Evolutionary conservation across 2,329 filamentous ascomycete species (phyloP).

Genomic region (Gaeumannomyces sp.): DNA sequence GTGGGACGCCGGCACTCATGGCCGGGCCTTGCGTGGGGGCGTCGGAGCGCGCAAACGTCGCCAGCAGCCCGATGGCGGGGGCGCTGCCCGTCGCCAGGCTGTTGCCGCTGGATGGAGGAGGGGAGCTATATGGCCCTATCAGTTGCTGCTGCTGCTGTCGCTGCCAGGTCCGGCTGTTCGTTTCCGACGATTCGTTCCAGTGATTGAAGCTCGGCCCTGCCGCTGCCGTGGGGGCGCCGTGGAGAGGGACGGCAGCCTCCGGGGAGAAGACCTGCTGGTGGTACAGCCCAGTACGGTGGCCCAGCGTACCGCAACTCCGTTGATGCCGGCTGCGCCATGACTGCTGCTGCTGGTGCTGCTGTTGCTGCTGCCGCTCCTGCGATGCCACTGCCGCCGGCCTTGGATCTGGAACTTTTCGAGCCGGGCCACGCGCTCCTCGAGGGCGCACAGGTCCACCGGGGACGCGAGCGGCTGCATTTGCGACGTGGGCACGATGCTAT

Average conservation of each 20-base stretch:
- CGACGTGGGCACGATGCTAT: background rate
- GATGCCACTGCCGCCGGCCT: slow-evolving; percentile 1
- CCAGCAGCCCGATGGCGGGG: slow-evolving; percentile 6
- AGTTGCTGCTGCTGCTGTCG: background rate
- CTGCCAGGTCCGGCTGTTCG: background rate
- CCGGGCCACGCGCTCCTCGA: slow-evolving; percentile 8
- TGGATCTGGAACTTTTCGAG: slow-evolving; percentile 7
- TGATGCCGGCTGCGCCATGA: background rate
- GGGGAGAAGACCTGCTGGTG: background rate
- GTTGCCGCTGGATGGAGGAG: background rate
- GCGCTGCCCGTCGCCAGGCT: slow-evolving; percentile 2
- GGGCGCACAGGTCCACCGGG: slow-evolving; percentile 4
- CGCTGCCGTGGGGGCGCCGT: background rate
- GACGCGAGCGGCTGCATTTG: background rate
- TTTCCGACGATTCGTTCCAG: background rate
- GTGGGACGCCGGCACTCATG: background rate
- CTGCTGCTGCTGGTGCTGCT: slow-evolving; percentile 3
- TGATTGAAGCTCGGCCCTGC: background rate
- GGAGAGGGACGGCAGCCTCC: background rate
- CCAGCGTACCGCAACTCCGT: too few species aligned
- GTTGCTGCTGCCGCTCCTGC: background rate
- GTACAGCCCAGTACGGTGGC: background rate
- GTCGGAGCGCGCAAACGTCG: slow-evolving; percentile 7
- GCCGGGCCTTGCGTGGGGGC: background rate
- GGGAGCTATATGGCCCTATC: background rate